phyloP scores from a whole-genome alignment of 768 basidiomycete genomes.

The Russula compacta region DNA sequence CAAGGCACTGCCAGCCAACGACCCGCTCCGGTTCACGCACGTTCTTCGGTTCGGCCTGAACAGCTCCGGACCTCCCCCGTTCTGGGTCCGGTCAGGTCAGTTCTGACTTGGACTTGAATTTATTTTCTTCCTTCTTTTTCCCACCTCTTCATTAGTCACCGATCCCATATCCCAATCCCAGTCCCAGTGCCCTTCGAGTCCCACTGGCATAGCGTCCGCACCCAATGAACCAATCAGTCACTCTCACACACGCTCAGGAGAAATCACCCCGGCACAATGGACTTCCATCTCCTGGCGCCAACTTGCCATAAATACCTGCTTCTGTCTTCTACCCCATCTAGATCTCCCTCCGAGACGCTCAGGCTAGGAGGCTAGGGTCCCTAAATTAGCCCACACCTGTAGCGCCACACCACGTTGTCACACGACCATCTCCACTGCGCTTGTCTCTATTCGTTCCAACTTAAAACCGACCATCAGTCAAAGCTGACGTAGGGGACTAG shows the following conservation, averaged over 20 bases:
- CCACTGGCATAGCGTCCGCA: no score
- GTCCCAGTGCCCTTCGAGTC: no score
- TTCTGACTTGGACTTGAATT: background rate
- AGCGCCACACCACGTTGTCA: constrained; percentile 6
- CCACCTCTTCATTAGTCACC: background rate
- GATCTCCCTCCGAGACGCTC: background rate
- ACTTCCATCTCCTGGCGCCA: background rate
- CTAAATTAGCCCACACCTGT: background rate
- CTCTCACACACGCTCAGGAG: background rate
- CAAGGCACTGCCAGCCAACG: constrained; percentile 20
- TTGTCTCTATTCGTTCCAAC: constrained; percentile 62
- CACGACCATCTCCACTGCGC: constrained; percentile 13
- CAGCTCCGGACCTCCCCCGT: background rate
- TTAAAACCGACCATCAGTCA: constrained; percentile 30
- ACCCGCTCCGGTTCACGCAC: constrained; percentile 28
- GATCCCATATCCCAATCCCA: background rate
- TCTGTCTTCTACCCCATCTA: background rate
- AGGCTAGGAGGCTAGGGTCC: background rate
- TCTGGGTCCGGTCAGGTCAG: background rate
- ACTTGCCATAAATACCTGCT: background rate
- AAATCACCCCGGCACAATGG: background rate
- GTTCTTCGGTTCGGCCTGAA: constrained; percentile 27
- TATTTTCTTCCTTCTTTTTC: background rate
- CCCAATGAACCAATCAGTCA: background rate
- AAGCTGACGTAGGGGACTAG: constrained; percentile 1